Conservation (phyloP, 345 rosid species). For the Lumnitzera racemosa region DNA sequence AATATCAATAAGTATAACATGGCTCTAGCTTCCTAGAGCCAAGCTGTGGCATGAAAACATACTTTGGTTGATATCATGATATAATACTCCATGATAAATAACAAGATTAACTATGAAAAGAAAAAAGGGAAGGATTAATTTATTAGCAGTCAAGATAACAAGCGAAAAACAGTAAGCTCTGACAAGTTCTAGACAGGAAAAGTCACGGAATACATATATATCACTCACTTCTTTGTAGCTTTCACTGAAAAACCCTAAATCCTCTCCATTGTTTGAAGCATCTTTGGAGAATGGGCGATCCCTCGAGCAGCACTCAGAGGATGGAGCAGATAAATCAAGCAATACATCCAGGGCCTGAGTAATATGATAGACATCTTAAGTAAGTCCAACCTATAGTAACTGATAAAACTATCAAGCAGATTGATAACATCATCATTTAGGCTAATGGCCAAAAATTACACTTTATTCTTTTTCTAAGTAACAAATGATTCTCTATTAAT, state of each 20-base stretch:
- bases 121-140: too few relatives aligned
- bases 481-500: too few relatives aligned
- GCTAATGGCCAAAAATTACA: too few relatives aligned
- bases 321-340: conserved; percentile 58
- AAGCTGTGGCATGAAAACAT: too few relatives aligned
- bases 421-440: not conserved
- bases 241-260: conserved; percentile 22
- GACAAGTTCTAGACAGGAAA: not conserved
- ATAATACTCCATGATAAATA: too few relatives aligned
- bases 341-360: conserved; percentile 67
- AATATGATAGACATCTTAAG: conserved; percentile 6
- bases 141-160: too few relatives aligned
- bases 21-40: too few relatives aligned
- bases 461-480: too few relatives aligned
- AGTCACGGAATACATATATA: not conserved
- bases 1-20: too few relatives aligned
- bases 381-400: not conserved
- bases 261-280: conserved; percentile 18
- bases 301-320: conserved; percentile 30
- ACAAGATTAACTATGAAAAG: too few relatives aligned
- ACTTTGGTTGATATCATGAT: too few relatives aligned
- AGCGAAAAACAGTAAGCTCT: too few relatives aligned
- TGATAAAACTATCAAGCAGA: not conserved
- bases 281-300: conserved; percentile 15
- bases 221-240: conserved; percentile 50